phyloP scores from a whole-genome alignment of 768 basidiomycete genomes.

The Austroboletus eburneus region DNA sequence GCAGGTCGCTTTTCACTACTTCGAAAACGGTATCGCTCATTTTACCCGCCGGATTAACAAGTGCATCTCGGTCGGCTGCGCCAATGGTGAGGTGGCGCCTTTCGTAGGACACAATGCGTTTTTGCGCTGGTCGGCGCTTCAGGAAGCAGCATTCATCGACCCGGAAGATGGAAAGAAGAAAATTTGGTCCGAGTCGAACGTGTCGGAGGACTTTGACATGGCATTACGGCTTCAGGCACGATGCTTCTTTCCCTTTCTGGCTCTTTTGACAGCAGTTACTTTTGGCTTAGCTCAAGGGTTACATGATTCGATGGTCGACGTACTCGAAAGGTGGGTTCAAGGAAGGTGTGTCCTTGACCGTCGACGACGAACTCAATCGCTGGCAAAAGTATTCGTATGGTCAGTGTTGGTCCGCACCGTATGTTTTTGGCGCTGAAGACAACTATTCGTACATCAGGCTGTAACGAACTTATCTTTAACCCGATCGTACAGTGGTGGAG shows the following conservation, averaged over 20 bases:
- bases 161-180: slow-evolving; percentile 53
- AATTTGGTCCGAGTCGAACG: slow-evolving; percentile 65
- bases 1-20: slow-evolving; percentile 86
- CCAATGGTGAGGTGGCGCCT: slow-evolving; percentile 73
- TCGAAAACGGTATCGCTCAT: slow-evolving; percentile 89
- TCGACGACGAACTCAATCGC: slow-evolving; percentile 85
- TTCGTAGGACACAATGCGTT: slow-evolving; percentile 91
- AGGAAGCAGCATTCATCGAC: slow-evolving; percentile 78
- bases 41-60: slow-evolving; percentile 90
- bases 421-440: slow-evolving; percentile 29
- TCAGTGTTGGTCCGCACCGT: slow-evolving; percentile 19
- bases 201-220: slow-evolving; percentile 72
- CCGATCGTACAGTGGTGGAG: slow-evolving; percentile 76
- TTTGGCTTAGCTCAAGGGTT: slow-evolving; percentile 27
- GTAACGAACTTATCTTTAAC: slow-evolving; percentile 72
- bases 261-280: slow-evolving; percentile 46
- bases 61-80: slow-evolving; percentile 72
- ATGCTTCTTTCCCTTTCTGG: slow-evolving; percentile 16
- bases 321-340: slow-evolving; percentile 87
- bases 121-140: slow-evolving; percentile 85
- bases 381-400: slow-evolving; percentile 92
- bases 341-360: slow-evolving; percentile 88
- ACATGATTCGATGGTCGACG: slow-evolving; percentile 58
- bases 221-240: slow-evolving; percentile 53
- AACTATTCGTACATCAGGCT: slow-evolving; percentile 11